Evolutionary conservation across 495 filamentous ascomycete genomes (phyloP), one percentile per base, ranked within the genome.

Genomic region (Xylaria palmicola): DNA sequence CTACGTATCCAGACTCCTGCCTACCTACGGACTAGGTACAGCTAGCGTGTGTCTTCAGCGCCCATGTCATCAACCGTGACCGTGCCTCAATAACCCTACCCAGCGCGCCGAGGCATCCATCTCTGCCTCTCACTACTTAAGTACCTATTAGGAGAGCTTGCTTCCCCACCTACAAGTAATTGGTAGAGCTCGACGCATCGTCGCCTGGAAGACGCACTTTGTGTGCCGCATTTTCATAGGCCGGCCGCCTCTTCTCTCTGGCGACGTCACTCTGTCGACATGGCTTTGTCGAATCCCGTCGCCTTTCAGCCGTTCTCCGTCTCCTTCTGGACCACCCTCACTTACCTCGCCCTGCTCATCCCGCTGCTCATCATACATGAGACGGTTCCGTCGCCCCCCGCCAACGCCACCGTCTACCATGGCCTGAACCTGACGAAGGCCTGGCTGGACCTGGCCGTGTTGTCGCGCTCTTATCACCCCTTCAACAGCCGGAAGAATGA

Each of bases 401-500:
- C 65, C n/a, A 81, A 82, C 43, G 78, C 77, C 37, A 75, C 75
- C n/a, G 77, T 79, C 20, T 70, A 81, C 39, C 74, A 74, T 36
- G 90, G 89, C 24, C 75, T 93, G 51, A 88, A 96, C 64, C 75
- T 97, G 17, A 85, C 86, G 26, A 85, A 92, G 76, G 93, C 93
- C 22, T 98, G 93, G 93, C 73, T 79, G 15, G 93, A 98, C 69
- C 82, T 98, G 19, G 83, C 90, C 34, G 74, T 75, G 37, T 74
- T 98, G 17, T 92, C 86, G n/a, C 79, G 77, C 54, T 83, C 82
- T 0, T 96, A 89, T 67, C 94, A 95, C 67, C 94, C 93, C 0
- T 95, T 90, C 73, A 98, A 97, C 74, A 91, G 87, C 32, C 86
- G 78, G 36, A 79, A 81, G 59, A 98, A 97, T 67, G 94, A 96